A percentile compares a stretch with the other conserved stretches of the same genome.
phyloP scores from a whole-genome alignment of 73 alveolate genomes.

The Paramecium pentaurelia region DNA sequence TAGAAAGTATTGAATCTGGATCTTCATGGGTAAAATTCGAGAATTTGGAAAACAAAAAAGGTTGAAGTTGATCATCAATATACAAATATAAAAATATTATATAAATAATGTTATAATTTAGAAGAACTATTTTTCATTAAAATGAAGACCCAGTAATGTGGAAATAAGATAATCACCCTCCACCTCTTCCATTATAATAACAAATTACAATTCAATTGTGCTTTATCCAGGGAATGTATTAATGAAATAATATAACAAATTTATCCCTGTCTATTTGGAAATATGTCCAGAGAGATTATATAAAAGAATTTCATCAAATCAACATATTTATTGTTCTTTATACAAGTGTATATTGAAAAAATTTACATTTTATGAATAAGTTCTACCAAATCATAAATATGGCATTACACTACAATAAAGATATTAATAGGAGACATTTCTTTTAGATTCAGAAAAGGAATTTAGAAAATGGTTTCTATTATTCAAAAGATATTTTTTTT shows the following conservation, averaged over 20 bases:
- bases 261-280: background rate
- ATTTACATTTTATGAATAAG: background rate
- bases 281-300: background rate
- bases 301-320: background rate
- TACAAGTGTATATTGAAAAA: background rate
- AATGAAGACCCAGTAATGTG: background rate
- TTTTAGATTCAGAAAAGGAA: background rate
- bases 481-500: slow-evolving; percentile 18
- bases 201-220: background rate
- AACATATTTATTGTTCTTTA: background rate
- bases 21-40: slow-evolving; percentile 41
- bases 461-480: slow-evolving; percentile 16
- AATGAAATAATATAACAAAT: background rate
- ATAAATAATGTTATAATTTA: background rate
- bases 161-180: background rate
- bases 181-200: background rate
- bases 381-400: background rate
- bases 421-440: background rate
- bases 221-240: background rate
- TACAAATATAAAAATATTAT: background rate
- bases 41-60: slow-evolving; percentile 7
- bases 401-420: background rate
- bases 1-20: slow-evolving; percentile 31
- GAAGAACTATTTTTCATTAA: background rate
- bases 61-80: background rate